phyloP scores from a whole-genome alignment of 495 filamentous ascomycete genomes.

The Chaetomium fimeti region DNA sequence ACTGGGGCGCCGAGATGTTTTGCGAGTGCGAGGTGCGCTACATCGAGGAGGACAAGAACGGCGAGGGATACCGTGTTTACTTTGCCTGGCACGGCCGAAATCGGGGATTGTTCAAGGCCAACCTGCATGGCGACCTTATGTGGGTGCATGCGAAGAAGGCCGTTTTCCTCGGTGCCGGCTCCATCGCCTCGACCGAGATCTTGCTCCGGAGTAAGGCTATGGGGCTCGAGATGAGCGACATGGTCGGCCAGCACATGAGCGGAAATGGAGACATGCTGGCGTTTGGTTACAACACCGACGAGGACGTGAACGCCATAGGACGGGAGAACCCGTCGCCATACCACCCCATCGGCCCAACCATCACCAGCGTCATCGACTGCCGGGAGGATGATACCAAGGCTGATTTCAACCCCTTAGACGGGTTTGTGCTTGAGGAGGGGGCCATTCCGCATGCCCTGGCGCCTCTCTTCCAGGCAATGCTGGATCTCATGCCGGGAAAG shows the following conservation, averaged over 20 bases:
- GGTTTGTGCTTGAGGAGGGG: conserved; percentile 66
- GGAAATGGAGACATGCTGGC: conserved; percentile 67
- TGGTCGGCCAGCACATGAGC: conserved; percentile 61
- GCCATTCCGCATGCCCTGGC: conserved; percentile 58
- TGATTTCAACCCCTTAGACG: conserved; percentile 53
- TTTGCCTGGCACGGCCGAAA: conserved; percentile 65
- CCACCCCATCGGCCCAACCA: conserved; percentile 61
- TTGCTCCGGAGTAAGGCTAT: conserved; percentile 61
- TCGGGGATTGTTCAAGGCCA: conserved; percentile 55
- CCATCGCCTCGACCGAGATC: conserved; percentile 65
- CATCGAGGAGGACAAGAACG: conserved; percentile 53
- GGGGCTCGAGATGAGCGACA: conserved; percentile 57
- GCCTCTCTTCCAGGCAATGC: conserved; percentile 55
- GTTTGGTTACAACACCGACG: conserved; percentile 62
- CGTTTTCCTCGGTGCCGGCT: conserved; percentile 61
- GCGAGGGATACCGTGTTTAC: conserved; percentile 59
- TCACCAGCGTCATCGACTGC: conserved; percentile 64
- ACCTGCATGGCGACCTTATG: conserved; percentile 61
- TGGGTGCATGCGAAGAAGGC: conserved; percentile 64
- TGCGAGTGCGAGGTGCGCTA: conserved; percentile 69
- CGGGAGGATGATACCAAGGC: conserved; percentile 40
- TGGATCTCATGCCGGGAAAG: conserved; percentile 56
- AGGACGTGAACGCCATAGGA: conserved; percentile 57
- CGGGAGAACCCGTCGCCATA: conserved; percentile 46
- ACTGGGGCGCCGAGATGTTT: conserved; percentile 72